A percentile compares a stretch with the other conserved stretches of the same genome.
Conservation (phyloP, 495 filamentous ascomycete genomes). For the Hyphodiscus hymeniophilus region DNA sequence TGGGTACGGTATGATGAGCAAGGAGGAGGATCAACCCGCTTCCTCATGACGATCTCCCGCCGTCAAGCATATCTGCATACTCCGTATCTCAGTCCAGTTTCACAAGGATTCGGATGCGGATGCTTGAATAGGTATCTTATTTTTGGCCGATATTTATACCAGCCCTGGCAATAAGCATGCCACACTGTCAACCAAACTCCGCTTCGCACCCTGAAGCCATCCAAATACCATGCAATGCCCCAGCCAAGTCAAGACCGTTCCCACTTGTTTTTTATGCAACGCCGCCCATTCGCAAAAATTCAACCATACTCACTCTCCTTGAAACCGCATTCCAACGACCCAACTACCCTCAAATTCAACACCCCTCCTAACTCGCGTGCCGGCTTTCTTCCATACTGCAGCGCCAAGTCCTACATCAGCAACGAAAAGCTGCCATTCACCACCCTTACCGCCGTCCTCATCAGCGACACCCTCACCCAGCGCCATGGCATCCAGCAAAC, state of each 20-base stretch:
- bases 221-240: too few relatives aligned
- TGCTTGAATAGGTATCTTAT: too few relatives aligned
- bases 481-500: constrained; percentile 63
- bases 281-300: not conserved
- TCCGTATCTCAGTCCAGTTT: too few relatives aligned
- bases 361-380: constrained; percentile 65
- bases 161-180: too few relatives aligned
- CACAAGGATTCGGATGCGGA: too few relatives aligned
- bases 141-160: too few relatives aligned
- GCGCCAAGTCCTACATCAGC: constrained; percentile 81
- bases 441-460: constrained; percentile 24
- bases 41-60: too few relatives aligned
- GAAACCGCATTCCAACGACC: constrained; percentile 59
- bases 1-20: too few relatives aligned
- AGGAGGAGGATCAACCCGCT: too few relatives aligned
- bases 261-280: not conserved
- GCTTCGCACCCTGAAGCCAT: too few relatives aligned
- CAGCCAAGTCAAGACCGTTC: not conserved
- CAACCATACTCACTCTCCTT: constrained; percentile 16
- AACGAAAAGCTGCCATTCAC: constrained; percentile 65
- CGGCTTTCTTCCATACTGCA: constrained; percentile 79
- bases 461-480: constrained; percentile 46
- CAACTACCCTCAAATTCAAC: constrained; percentile 81
- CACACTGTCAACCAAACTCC: too few relatives aligned
- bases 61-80: too few relatives aligned